phyloP scores from a whole-genome alignment of 441 rosid species.

The Populus hybrid region DNA sequence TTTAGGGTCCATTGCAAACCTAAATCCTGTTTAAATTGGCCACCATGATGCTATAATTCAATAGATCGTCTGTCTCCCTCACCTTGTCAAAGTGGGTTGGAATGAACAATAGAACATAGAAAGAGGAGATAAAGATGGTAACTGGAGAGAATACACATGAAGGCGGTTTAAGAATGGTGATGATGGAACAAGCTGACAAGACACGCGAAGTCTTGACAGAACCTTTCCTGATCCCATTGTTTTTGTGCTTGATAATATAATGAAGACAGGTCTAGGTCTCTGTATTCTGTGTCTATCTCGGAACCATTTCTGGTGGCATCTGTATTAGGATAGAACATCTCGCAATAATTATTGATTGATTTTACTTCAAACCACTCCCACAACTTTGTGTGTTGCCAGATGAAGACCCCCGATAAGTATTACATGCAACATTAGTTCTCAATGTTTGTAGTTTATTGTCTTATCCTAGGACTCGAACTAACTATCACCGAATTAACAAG shows the following conservation, averaged over 20 bases:
- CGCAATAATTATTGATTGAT: not conserved
- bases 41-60: slow-evolving; percentile 18
- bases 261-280: not conserved
- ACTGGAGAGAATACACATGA: not conserved
- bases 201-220: not conserved
- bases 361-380: not conserved
- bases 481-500: not conserved
- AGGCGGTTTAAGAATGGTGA: no score
- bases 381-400: not conserved
- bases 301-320: no score
- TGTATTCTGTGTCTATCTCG: not conserved
- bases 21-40: slow-evolving; percentile 26
- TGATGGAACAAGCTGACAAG: not conserved
- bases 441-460: not conserved
- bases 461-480: not conserved
- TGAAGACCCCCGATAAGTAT: not conserved
- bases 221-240: not conserved
- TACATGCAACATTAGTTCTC: not conserved
- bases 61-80: slow-evolving; percentile 7
- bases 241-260: not conserved
- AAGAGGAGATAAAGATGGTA: not conserved
- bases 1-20: slow-evolving; percentile 29
- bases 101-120: not conserved
- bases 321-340: no score
- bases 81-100: slow-evolving; percentile 1